Evolutionary conservation across 345 rosid genomes (phyloP).

Genomic region (Populus simonii): DNA sequence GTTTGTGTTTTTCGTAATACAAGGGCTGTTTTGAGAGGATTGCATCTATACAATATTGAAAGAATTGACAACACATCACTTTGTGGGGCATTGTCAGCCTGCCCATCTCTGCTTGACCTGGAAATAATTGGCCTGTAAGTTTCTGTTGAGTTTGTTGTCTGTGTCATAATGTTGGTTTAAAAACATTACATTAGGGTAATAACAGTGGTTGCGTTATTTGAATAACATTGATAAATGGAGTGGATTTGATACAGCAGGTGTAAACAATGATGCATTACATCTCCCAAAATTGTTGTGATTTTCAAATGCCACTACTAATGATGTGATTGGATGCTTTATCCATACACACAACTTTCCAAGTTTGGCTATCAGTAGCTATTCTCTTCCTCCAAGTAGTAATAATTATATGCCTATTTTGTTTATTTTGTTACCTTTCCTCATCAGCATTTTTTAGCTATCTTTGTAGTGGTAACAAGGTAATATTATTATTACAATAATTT

Average conservation of each 20-base stretch:
- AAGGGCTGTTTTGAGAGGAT: conserved; percentile 66
- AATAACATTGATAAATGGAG: background rate
- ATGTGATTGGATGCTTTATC: background rate
- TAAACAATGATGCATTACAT: background rate
- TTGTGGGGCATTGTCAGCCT: conserved; percentile 57
- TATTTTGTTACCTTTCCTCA: background rate
- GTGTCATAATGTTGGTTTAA: conserved; percentile 4
- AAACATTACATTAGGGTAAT: background rate
- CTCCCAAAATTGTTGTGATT: background rate
- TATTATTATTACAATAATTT: too few relatives aligned
- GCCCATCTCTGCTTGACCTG: conserved; percentile 69
- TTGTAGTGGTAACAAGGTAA: background rate
- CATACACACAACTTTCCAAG: background rate
- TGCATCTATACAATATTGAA: conserved; percentile 71
- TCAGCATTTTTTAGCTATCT: background rate
- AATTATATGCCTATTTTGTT: too few relatives aligned
- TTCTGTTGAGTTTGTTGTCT: conserved; percentile 11
- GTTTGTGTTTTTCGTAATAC: conserved; percentile 12
- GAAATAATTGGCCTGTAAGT: conserved; percentile 91
- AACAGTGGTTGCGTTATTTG: background rate
- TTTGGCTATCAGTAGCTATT: background rate
- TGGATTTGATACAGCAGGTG: background rate
- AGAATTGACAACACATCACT: conserved; percentile 57
- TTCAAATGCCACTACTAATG: background rate
- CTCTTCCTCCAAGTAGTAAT: background rate